Evolutionary conservation across 1,139 yeast genomes (phyloP), one percentile per base, ranked within the genome.

Genomic region (Debaryomyces nepalensis): DNA sequence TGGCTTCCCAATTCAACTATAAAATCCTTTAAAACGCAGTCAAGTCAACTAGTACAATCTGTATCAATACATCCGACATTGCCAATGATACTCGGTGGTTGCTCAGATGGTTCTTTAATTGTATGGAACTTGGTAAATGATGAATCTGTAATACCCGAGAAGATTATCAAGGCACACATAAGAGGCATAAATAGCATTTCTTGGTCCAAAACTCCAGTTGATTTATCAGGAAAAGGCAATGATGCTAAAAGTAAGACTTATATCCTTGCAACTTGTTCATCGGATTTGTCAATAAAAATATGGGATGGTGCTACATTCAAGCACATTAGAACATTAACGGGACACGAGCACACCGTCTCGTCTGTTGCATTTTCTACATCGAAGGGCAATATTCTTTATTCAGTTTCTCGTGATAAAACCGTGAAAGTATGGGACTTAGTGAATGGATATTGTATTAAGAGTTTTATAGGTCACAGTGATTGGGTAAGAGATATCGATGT

Each of bases 261-360:
- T 43, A 51, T 68, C 1, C 54, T 73, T 32, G 79, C 88, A 5
- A 75, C 88, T 2, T 82, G 91, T 52, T 84, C 95, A 0, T 75
- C 90, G 0, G 98, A 91, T 60, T 64, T 89, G 42, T 70, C 81
- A 14, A 76, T 88, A 47, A 84, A 85, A 55, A 65, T 87, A 2
- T 87, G 93, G 90, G 84, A 81, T 53, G 74, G 78, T 1, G 63
- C 72, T 7, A 62, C 70, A 15, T 79, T 79, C 53, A 73, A 74
- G 36, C 82, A 84, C 39, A 61, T 82, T 2, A 73, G 89, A 36
- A 82, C 90, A 0, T 66, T 91, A 15, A 68, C 82, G 1, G 97
- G 97, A n/a, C 98, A 91, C 63, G 96, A 90, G 48, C 97, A 90
- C 61, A 82, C 95, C 2, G 82, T 91, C 0, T 86, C 96, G 0